Conservation (phyloP, 805 yeast genomes). For the Pichia thaimueangensis region DNA sequence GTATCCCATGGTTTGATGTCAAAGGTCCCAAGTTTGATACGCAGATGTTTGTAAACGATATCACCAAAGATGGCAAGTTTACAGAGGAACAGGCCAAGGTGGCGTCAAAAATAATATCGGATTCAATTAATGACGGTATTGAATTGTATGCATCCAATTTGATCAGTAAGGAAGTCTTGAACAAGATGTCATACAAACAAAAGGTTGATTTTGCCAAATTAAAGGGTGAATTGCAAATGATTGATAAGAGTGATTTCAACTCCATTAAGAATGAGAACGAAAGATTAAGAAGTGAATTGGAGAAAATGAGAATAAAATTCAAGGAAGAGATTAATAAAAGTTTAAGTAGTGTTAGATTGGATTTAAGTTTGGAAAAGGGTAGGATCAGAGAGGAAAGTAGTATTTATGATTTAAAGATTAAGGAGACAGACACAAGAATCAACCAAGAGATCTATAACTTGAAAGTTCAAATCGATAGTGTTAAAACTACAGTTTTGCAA, state of each 20-base stretch:
- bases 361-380: slow-evolving; percentile 89
- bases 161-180: slow-evolving; percentile 79
- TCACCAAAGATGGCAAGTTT: slow-evolving; percentile 62
- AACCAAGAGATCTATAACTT: slow-evolving; percentile 94
- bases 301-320: slow-evolving; percentile 74
- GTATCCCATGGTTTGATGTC: background rate
- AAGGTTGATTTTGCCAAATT: slow-evolving; percentile 94
- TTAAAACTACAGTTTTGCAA: slow-evolving; percentile 94
- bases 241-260: slow-evolving; percentile 81
- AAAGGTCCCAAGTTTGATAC: slow-evolving; percentile 57
- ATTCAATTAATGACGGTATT: slow-evolving; percentile 76
- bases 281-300: slow-evolving; percentile 73
- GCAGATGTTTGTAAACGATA: slow-evolving; percentile 58
- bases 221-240: slow-evolving; percentile 82
- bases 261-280: slow-evolving; percentile 83
- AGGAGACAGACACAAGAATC: slow-evolving; percentile 89
- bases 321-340: slow-evolving; percentile 89
- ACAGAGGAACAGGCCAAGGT: slow-evolving; percentile 70
- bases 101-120: slow-evolving; percentile 65
- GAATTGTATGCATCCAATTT: slow-evolving; percentile 65
- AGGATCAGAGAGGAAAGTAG: slow-evolving; percentile 91
- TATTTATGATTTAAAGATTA: slow-evolving; percentile 85
- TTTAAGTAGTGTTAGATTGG: slow-evolving; percentile 84
- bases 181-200: slow-evolving; percentile 86
- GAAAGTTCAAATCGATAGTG: slow-evolving; percentile 91